Evolutionary conservation across 306 rosid species (phyloP).

Genomic region (Rubus parviflorus): DNA sequence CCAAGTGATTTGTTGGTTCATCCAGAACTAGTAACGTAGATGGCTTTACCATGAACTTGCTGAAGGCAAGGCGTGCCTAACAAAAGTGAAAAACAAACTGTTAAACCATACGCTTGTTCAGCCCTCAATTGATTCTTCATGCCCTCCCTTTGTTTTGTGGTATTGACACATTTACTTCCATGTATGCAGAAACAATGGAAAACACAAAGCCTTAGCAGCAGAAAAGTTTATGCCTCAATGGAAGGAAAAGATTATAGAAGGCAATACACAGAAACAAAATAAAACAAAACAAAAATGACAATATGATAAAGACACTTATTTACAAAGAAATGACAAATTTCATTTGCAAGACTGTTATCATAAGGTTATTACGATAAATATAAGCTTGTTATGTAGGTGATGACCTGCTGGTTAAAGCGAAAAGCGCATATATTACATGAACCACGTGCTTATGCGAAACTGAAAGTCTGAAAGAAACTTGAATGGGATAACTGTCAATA

Average conservation of each 20-base stretch:
- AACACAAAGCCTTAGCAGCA: background rate
- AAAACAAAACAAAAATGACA: no score
- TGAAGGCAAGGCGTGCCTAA: slow-evolving; percentile 93
- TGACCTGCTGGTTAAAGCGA: background rate
- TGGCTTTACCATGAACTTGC: slow-evolving; percentile 97
- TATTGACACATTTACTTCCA: background rate
- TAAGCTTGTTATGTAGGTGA: background rate
- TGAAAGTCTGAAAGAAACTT: background rate
- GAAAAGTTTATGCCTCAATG: slow-evolving; percentile 17
- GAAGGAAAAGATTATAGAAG: background rate
- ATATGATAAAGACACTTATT: background rate
- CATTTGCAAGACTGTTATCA: background rate
- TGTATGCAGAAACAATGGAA: background rate
- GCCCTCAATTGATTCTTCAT: background rate
- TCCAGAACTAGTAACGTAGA: slow-evolving; percentile 85
- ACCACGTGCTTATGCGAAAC: background rate
- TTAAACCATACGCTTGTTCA: background rate
- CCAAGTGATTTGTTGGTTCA: slow-evolving; percentile 98
- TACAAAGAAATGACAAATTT: background rate
- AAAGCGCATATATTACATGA: background rate
- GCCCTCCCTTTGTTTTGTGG: background rate
- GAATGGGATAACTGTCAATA: background rate
- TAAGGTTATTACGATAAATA: background rate
- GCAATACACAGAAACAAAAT: no score
- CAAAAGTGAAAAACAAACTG: slow-evolving; percentile 33